A percentile compares a stretch with the other conserved stretches of the same genome.
These are phyloP conservation scores for Fusarium graminum DNA, from an alignment of 2,329 filamentous ascomycete species.

Conservation along the genomic window DNA sequence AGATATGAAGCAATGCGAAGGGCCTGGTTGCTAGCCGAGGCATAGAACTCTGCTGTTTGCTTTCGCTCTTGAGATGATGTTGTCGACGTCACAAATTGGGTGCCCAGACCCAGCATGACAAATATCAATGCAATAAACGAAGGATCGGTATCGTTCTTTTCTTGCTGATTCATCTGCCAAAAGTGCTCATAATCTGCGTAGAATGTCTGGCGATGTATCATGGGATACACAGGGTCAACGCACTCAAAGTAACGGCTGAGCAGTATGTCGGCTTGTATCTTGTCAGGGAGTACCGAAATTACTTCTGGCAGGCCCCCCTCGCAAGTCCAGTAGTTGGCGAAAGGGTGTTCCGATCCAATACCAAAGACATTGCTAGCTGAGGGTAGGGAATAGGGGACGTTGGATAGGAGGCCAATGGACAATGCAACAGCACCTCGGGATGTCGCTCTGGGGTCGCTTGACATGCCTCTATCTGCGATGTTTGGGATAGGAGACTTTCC, in stretches of 20 bases:
- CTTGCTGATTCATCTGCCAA: slow-evolving; percentile 71
- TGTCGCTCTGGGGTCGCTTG: slow-evolving; percentile 58
- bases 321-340: slow-evolving; percentile 88
- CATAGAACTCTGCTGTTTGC: slow-evolving; percentile 84
- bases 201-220: slow-evolving; percentile 81
- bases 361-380: slow-evolving; percentile 83
- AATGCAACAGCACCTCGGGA: slow-evolving; percentile 66
- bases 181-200: slow-evolving; percentile 84
- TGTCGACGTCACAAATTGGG: slow-evolving; percentile 75
- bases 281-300: slow-evolving; percentile 79
- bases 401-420: slow-evolving; percentile 74
- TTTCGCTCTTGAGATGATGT: slow-evolving; percentile 72
- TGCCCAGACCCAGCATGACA: slow-evolving; percentile 81
- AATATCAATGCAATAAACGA: slow-evolving; percentile 80
- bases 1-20: slow-evolving; percentile 81
- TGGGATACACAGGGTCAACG: slow-evolving; percentile 85
- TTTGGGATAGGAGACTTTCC: slow-evolving; percentile 63
- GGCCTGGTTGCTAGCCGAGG: slow-evolving; percentile 82
- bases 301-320: slow-evolving; percentile 81
- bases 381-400: slow-evolving; percentile 78
- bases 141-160: slow-evolving; percentile 73
- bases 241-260: slow-evolving; percentile 74
- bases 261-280: slow-evolving; percentile 80
- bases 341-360: slow-evolving; percentile 82
- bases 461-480: slow-evolving; percentile 66